Base-by-base conservation (phyloP, 148 eudicot species). In the Dianthus caryophyllus region DNA sequence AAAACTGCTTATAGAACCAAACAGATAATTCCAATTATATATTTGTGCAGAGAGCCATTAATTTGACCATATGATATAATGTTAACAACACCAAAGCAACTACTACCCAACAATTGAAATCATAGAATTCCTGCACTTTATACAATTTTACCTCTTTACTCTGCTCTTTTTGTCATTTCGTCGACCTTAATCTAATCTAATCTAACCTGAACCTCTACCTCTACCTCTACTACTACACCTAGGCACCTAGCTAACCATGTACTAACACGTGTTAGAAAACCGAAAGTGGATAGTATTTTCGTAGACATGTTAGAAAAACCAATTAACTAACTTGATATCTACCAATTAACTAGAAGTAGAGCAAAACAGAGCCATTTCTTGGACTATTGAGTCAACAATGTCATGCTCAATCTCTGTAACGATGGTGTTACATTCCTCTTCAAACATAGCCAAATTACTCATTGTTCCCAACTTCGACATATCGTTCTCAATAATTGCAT, bases 401-500 rank as follows among this genome's bases (percentile, higher is more conserved):
- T 83, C 82, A 33, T 70, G 61, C 72, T 86, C 95, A 29, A 93
- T 71, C 71, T 84, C 88, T 24, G 58, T 54, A 18, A 80, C 89
- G 21, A 93, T 65, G 5, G 76, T 73, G 24, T 83, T 88, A 8
- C 76, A 76, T 65, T 87, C 91, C 41, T 84, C 95, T 43, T 80
- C 87, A 38, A 75, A 62, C 20, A 63, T 78, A 38, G 26, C 58
- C 31, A 54, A 50, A 47, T 36, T 49, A 24, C 50, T 61, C 16
- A 26, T 13, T 41, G n/a, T 43, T 52, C 77, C 63, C 41, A 52
- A 25, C 47, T 18, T 24, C 2, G 74, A 59, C 53, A 87, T 70
- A 74, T 87, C 98, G 49, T 46, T 69, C 20, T 78, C 91, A 12
- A 93, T 80, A 56, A 93, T 72, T 16, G 61, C 77, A 47, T 93